These are phyloP conservation scores for Backusella macrospora DNA, from an alignment of 192 early-diverging fungal species.

Conservation along the genomic window DNA sequence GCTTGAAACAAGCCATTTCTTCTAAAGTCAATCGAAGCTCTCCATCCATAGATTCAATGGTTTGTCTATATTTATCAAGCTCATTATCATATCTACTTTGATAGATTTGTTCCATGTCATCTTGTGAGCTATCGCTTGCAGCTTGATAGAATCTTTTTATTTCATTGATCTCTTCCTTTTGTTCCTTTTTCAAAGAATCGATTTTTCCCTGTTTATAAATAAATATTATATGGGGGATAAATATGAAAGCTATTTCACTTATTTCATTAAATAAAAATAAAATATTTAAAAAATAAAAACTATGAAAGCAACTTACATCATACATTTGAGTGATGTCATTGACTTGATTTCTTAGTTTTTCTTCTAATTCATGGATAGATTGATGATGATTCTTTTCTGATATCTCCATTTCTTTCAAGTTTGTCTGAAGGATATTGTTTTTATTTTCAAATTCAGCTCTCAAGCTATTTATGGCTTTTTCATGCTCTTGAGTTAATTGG, in stretches of 20 bases:
- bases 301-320: neutral
- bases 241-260: too few species aligned
- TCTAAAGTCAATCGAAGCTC: slow-evolving; percentile 1
- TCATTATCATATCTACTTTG: slow-evolving; percentile 4
- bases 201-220: neutral
- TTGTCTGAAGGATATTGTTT: neutral
- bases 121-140: neutral
- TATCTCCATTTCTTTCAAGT: slow-evolving; percentile 11
- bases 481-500: slow-evolving; percentile 4
- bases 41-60: slow-evolving; percentile 13
- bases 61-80: neutral
- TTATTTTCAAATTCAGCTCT: neutral
- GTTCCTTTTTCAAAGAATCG: slow-evolving; percentile 3
- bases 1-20: slow-evolving; percentile 4
- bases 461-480: neutral
- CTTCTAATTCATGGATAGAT: slow-evolving; percentile 2
- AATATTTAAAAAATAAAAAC: neutral
- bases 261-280: neutral
- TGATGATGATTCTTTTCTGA: slow-evolving; percentile 1
- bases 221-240: too few species aligned
- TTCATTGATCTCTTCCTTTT: slow-evolving; percentile 11
- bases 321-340: slow-evolving; percentile 13
- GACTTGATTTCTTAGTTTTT: slow-evolving; percentile 14
- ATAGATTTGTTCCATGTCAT: slow-evolving; percentile 4
- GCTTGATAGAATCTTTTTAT: neutral